Conservation (phyloP, 768 basidiomycete species). For the Lentinula raphanica region DNA sequence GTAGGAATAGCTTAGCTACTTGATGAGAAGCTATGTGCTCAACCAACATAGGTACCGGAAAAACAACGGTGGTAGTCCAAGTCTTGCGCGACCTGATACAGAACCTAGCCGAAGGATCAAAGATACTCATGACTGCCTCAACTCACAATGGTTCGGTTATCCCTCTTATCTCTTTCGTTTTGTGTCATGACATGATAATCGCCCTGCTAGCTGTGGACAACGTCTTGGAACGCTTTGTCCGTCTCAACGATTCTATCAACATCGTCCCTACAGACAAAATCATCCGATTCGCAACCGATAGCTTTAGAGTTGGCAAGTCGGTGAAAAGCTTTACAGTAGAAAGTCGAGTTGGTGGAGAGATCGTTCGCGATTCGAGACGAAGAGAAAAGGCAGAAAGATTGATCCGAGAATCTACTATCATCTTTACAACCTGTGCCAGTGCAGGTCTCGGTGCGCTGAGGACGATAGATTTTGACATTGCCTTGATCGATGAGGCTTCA, state of each 20-base stretch:
- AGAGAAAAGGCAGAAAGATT: slow-evolving; percentile 56
- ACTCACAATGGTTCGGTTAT: slow-evolving; percentile 53
- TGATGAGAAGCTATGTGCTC: background rate
- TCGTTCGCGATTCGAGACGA: slow-evolving; percentile 53
- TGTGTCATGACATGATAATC: background rate
- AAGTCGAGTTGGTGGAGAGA: slow-evolving; percentile 57
- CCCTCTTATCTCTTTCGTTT: background rate
- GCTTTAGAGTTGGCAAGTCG: slow-evolving; percentile 52
- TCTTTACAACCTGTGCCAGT: slow-evolving; percentile 66
- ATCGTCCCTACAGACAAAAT: slow-evolving; percentile 53
- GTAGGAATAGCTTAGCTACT: slow-evolving; percentile 20
- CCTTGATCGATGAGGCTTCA: slow-evolving; percentile 66
- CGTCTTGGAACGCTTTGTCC: slow-evolving; percentile 58
- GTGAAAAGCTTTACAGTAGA: slow-evolving; percentile 60
- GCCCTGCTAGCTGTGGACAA: slow-evolving; percentile 70
- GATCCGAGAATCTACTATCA: slow-evolving; percentile 49
- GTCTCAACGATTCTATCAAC: slow-evolving; percentile 34
- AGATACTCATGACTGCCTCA: slow-evolving; percentile 67
- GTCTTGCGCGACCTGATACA: slow-evolving; percentile 43
- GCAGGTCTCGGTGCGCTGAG: slow-evolving; percentile 56
- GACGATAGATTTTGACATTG: slow-evolving; percentile 53
- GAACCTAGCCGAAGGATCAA: slow-evolving; percentile 25
- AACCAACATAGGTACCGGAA: slow-evolving; percentile 52
- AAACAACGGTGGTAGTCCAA: slow-evolving; percentile 65
- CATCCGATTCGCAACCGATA: slow-evolving; percentile 65